These are phyloP conservation scores for Vaccinium macrocarpon DNA, from an alignment of 148 eudicot species.

Conservation along the genomic window DNA sequence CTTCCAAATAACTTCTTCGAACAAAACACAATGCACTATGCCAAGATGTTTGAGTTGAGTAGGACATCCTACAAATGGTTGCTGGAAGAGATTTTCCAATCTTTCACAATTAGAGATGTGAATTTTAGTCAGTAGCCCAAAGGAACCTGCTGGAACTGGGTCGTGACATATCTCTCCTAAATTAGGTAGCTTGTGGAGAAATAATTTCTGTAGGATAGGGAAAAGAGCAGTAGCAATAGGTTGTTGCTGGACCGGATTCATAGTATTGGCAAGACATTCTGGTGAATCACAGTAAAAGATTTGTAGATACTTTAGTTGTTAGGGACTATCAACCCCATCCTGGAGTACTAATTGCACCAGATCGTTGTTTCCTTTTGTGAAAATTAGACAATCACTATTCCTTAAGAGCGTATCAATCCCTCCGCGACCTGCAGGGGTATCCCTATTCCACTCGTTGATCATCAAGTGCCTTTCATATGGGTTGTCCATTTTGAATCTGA, in stretches of 20 bases:
- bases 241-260: neutral
- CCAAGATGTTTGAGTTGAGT: no score
- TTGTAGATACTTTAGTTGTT: neutral
- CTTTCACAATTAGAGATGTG: neutral
- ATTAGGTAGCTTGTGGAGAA: neutral
- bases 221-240: neutral
- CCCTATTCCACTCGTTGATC: no score
- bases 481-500: neutral
- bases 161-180: neutral
- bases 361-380: neutral
- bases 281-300: neutral
- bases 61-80: neutral
- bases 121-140: neutral
- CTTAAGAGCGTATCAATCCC: neutral
- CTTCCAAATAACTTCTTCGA: no score
- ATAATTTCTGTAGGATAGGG: neutral
- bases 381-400: neutral
- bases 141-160: neutral
- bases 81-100: neutral
- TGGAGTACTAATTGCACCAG: neutral
- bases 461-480: no score
- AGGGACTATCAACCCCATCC: slow-evolving; percentile 19
- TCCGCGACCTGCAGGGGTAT: neutral
- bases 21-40: no score
- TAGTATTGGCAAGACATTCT: slow-evolving; percentile 8